phyloP scores from a whole-genome alignment of 1,284 basidiomycete genomes.

The Lignosus rhinocerotis region DNA sequence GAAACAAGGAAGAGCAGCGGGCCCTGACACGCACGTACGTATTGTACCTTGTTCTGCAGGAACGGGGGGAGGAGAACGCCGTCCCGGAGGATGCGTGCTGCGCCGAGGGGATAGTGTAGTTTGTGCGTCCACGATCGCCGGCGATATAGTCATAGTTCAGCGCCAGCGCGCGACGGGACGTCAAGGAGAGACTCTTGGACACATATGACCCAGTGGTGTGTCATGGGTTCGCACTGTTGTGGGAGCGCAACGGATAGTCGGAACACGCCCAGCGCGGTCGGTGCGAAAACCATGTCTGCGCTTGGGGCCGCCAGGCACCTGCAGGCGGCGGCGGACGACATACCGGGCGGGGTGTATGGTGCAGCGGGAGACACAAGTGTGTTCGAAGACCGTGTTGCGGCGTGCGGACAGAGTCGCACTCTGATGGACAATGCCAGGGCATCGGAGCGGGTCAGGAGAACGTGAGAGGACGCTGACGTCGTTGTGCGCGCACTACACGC shows the following conservation, averaged over 20 bases:
- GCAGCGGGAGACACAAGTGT: no score
- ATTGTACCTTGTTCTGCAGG: background rate
- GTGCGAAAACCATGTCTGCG: background rate
- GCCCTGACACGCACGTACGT: background rate
- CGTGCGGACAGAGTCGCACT: background rate
- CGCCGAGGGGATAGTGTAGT: constrained; percentile 9
- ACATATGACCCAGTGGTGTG: constrained; percentile 7
- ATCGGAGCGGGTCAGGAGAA: background rate
- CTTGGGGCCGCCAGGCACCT: background rate
- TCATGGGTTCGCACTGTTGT: constrained; percentile 11
- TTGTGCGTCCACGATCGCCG: constrained; percentile 7
- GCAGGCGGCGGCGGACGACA: background rate
- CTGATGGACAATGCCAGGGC: background rate
- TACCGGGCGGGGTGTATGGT: no score
- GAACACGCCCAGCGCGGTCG: background rate
- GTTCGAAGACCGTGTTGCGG: constrained; percentile 1
- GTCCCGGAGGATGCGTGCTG: background rate
- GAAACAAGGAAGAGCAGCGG: no score
- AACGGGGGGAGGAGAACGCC: background rate
- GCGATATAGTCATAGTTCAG: constrained; percentile 6
- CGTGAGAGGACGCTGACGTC: constrained; percentile 12
- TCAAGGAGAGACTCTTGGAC: constrained; percentile 6
- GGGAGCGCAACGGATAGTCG: constrained; percentile 1
- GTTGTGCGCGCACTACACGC: constrained; percentile 3
- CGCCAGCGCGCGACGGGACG: constrained; percentile 2